Percentiles rank a stretch among this genome's conserved stretches.
Conservation (phyloP, 441 rosid genomes). For the Gossypium laxum region DNA sequence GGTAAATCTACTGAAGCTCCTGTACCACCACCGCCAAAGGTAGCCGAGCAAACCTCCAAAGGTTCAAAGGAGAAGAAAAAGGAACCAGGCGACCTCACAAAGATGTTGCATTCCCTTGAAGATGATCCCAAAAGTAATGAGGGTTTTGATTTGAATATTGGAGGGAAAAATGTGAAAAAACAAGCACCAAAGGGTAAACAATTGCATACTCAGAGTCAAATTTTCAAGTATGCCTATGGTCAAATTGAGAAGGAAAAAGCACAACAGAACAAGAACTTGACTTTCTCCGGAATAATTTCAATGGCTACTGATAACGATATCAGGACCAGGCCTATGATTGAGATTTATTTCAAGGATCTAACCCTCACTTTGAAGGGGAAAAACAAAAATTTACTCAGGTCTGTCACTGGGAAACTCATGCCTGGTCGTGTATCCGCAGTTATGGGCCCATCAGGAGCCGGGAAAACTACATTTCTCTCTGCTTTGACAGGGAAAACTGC, state of each 20-base stretch:
- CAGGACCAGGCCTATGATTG: constrained; percentile 47
- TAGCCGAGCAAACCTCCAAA: constrained; percentile 24
- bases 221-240: constrained; percentile 63
- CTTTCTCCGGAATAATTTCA: constrained; percentile 57
- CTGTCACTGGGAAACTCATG: constrained; percentile 49
- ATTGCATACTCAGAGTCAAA: constrained; percentile 49
- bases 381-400: constrained; percentile 47
- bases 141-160: constrained; percentile 35
- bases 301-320: constrained; percentile 45
- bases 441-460: constrained; percentile 76
- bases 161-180: constrained; percentile 37
- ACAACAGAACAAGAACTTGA: constrained; percentile 39
- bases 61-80: constrained; percentile 33
- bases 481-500: constrained; percentile 52
- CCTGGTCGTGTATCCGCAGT: constrained; percentile 66
- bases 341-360: constrained; percentile 50
- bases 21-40: constrained; percentile 20
- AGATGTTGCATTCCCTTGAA: constrained; percentile 42
- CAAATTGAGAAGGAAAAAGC: constrained; percentile 66
- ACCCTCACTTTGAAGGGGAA: constrained; percentile 54
- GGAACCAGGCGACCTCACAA: constrained; percentile 30
- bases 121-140: constrained; percentile 31
- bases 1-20: constrained; percentile 15
- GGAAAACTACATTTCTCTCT: constrained; percentile 58
- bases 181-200: constrained; percentile 52